Percentiles rank a stretch among this genome's conserved stretches.
These are phyloP conservation scores for Spongispora temasekensis DNA, from an alignment of 1,284 basidiomycete species.

Conservation along the genomic window DNA sequence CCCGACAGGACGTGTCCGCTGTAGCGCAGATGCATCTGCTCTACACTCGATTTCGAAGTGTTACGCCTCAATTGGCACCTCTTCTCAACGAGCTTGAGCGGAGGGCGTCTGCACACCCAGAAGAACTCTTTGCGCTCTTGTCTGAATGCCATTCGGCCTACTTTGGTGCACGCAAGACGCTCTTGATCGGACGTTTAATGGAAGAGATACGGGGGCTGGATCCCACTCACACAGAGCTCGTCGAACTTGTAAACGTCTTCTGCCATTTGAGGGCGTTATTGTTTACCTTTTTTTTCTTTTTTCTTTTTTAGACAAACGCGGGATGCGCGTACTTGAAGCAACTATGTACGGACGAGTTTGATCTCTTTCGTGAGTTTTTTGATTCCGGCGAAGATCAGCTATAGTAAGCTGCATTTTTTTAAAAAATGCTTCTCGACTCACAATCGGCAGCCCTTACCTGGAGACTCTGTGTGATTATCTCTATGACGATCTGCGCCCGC, in stretches of 20 bases:
- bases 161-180: constrained; percentile 67
- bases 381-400: constrained; percentile 79
- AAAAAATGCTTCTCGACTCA: neutral
- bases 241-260: constrained; percentile 68
- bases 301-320: constrained; percentile 64
- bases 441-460: constrained; percentile 67
- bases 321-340: constrained; percentile 92
- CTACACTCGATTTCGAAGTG: constrained; percentile 82
- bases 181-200: constrained; percentile 70
- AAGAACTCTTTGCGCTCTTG: constrained; percentile 76
- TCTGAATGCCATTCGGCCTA: constrained; percentile 85
- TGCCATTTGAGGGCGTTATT: neutral
- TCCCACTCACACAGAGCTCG: constrained; percentile 75
- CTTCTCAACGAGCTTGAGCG: constrained; percentile 84
- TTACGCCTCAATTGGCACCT: constrained; percentile 72
- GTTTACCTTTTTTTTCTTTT: constrained; percentile 7
- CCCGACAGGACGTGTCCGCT: constrained; percentile 73
- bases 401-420: constrained; percentile 64
- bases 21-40: constrained; percentile 84
- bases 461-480: constrained; percentile 90
- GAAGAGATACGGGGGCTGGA: constrained; percentile 85
- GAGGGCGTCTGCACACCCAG: constrained; percentile 68
- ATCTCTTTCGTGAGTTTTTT: constrained; percentile 83
- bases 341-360: constrained; percentile 86
- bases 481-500: constrained; percentile 90